Evolutionary conservation across 257 asterid genomes (phyloP), one percentile per base, ranked within the genome.

Genomic region (Primulina huaijiensis): DNA sequence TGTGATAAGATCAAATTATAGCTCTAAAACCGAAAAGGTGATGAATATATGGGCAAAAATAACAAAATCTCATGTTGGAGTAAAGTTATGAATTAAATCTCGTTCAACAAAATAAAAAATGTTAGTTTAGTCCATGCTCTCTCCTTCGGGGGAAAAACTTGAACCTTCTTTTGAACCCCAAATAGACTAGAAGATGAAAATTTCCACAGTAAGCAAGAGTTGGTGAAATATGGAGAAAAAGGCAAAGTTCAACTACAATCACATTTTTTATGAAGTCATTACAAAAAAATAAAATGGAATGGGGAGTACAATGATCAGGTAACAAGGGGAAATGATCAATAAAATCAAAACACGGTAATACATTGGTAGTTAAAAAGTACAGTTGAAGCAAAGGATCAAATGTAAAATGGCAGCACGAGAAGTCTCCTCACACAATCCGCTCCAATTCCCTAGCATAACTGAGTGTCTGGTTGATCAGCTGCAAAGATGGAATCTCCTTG

Each of bases 401-500:
- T 5, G 6, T 50, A 50, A 50, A 50, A 50, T 50, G 57, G 57
- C 17, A 16, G 57, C 57, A 4, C 2, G 8, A 14, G 16, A 46
- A 4, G 20, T 82, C 62, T 79, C 88, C 52, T 87, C 77, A 89
- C 38, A 87, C 89, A 55, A 89, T 89, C 20, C 98, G 90, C 85
- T 90, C 97, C 82, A 92, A 81, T 80, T 90, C 98, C 81, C 92
- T 84, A 0, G 98, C 98, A 10, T 90, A 92, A 68, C 97, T 82
- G 72, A 92, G 96, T 16, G 97, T 92, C 80, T 92, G 97, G 79
- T 89, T 92, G 81, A 92, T 92, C 71, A 92, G 86, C 80, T 90
- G 97, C 83, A 90, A 75, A 14, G 98, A 92, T 0, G 98, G 98
- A 20, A 92, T 92, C 91, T 92, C 97, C 89, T 87, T 92, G 87